Base-by-base conservation (phyloP, 176 grass and related monocot species). In the Dendrocalamus sinicus region DNA sequence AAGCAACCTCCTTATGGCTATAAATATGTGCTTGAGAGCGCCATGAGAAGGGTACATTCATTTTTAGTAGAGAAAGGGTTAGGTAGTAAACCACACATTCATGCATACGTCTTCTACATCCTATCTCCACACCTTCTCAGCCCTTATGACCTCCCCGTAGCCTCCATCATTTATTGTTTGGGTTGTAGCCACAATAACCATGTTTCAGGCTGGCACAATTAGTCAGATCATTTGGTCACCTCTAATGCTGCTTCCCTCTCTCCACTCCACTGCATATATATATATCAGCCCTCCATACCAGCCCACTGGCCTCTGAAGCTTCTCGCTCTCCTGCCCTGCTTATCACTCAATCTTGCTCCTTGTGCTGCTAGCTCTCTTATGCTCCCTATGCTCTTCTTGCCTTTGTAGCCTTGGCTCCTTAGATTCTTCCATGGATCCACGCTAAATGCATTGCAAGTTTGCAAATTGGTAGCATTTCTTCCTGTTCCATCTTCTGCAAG, bases 271-370 rank as follows among this genome's bases (percentile, higher is more conserved):
- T 39, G 4, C 37, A 39, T 39, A 5, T 90, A 87, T 90, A 87
- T 93, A 85, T 89, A 91, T 81, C 75, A 54, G 46, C 72, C 48
- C 20, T 83, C 63, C 80, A 88, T 82, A 71, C 81, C 52, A 10
- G 13, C 76, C 81, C 45, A 76, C 30, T 80, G 64, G 23, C 35
- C 19, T 76, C 69, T 75, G 69, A 84, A 59, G 50, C 74, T 61
- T 71, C 52, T 55, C 12, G 64, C 51, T 70, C 59, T 22, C 55
- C 45, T 9, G 0, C 55, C 59, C 75, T 82, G 55, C 48, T 24
- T 3, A 24, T 55, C 39, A 9, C 50, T 74, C 76, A 20, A 10
- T 55, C 40, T 51, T 75, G 58, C 22, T 81, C 14, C 32, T 9
- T 78, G 37, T 55, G 72, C 45, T 52, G 71, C 72, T 41, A 37